phyloP scores from a whole-genome alignment of 306 rosid genomes.

The Medicago ruthenica region DNA sequence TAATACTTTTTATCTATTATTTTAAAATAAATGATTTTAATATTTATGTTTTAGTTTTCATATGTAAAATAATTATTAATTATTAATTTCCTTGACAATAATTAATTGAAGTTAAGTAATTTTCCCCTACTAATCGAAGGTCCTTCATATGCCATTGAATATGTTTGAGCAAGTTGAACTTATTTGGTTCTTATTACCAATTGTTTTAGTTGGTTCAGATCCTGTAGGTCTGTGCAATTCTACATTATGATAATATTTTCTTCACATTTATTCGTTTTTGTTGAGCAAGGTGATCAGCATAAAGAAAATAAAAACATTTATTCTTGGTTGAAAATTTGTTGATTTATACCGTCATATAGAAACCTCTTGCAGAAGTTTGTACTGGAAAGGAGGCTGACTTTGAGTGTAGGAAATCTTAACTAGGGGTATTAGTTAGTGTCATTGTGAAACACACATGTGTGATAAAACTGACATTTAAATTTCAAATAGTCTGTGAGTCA shows the following conservation, averaged over 20 bases:
- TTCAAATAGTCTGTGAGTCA: not conserved
- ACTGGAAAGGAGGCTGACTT: not conserved
- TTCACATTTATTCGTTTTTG: not conserved
- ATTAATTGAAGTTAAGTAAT: not conserved
- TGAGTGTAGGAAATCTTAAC: not conserved
- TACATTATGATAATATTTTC: not conserved
- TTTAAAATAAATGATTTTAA: not conserved
- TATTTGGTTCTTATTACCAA: not conserved
- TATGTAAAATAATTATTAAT: too few relatives aligned
- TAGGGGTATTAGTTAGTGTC: not conserved
- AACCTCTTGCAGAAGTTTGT: too few relatives aligned
- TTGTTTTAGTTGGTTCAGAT: conserved; percentile 22
- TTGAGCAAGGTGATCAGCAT: not conserved
- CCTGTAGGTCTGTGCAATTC: not conserved
- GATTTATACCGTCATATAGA: too few relatives aligned
- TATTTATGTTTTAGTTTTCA: too few relatives aligned
- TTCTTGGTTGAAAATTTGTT: too few relatives aligned
- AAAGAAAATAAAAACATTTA: too few relatives aligned
- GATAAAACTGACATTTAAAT: not conserved
- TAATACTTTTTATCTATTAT: too few relatives aligned
- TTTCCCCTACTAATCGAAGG: not conserved
- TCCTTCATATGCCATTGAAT: not conserved
- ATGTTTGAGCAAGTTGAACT: conserved; percentile 21
- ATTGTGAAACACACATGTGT: not conserved
- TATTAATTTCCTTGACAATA: not conserved